Evolutionary conservation across 1,284 basidiomycete genomes (phyloP).

Genomic region (Blastosporella zonata): DNA sequence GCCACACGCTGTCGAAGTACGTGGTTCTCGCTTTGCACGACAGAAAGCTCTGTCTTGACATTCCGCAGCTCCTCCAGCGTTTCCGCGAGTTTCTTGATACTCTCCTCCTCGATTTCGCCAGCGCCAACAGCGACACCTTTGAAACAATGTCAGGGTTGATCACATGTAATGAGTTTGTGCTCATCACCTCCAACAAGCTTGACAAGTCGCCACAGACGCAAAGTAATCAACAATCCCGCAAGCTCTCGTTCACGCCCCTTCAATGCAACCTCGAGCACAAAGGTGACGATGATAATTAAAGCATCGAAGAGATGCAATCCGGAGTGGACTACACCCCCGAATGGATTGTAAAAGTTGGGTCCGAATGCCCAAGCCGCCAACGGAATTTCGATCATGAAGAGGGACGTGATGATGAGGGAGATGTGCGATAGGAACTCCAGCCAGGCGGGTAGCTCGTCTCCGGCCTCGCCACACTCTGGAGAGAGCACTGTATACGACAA

Average conservation of each 20-base stretch:
- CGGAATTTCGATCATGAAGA: conserved; percentile 78
- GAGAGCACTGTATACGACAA: conserved; percentile 65
- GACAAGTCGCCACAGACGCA: conserved; percentile 76
- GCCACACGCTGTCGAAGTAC: conserved; percentile 34
- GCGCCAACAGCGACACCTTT: conserved; percentile 72
- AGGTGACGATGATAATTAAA: conserved; percentile 65
- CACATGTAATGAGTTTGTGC: not conserved
- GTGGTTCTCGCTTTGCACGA: conserved; percentile 36
- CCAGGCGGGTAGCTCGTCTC: conserved; percentile 52
- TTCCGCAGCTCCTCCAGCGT: conserved; percentile 46
- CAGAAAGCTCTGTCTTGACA: conserved; percentile 33
- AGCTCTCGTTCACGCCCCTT: conserved; percentile 68
- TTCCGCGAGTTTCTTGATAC: conserved; percentile 43
- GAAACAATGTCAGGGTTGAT: conserved; percentile 7
- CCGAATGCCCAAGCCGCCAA: conserved; percentile 65
- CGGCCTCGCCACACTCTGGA: conserved; percentile 43
- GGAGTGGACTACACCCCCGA: conserved; percentile 47
- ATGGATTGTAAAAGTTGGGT: conserved; percentile 54
- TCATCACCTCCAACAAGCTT: conserved; percentile 72
- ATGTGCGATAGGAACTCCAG: conserved; percentile 57
- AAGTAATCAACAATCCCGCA: conserved; percentile 62
- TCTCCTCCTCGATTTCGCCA: conserved; percentile 62
- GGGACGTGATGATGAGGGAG: conserved; percentile 63
- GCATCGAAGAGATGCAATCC: conserved; percentile 71
- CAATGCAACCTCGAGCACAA: conserved; percentile 66